A percentile compares a stretch with the other conserved stretches of the same genome.
phyloP scores from a whole-genome alignment of 2,329 filamentous ascomycete genomes.

The Orbilia brochopaga region DNA sequence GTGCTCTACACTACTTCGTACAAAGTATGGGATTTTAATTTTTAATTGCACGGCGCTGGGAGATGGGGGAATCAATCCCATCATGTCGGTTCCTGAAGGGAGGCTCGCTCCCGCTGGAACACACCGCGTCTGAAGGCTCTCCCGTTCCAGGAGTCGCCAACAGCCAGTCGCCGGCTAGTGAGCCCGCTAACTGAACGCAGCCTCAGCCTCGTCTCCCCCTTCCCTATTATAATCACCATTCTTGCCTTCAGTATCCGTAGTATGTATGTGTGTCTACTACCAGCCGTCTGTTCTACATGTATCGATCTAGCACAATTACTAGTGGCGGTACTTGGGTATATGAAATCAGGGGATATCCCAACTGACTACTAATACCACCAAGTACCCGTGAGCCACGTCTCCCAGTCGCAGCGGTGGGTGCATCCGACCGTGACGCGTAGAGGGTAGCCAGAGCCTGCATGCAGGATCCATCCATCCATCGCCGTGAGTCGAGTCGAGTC shows the following conservation, averaged over 20 bases:
- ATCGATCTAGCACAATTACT: no score
- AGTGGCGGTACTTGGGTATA: no score
- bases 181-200: not conserved
- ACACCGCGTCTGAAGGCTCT: constrained; percentile 29
- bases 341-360: no score
- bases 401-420: not conserved
- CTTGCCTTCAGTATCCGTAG: not conserved
- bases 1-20: no score
- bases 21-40: no score
- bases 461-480: constrained; percentile 5
- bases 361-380: no score
- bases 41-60: not conserved
- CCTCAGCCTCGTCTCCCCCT: constrained; percentile 16
- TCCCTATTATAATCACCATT: no score
- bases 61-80: not conserved
- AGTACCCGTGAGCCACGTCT: not conserved
- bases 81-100: constrained; percentile 7
- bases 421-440: constrained; percentile 21
- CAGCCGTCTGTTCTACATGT: not conserved
- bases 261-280: not conserved
- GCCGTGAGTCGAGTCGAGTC: not conserved
- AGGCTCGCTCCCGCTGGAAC: constrained; percentile 21
- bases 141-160: constrained; percentile 33
- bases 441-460: not conserved
- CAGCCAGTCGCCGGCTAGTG: not conserved